A percentile compares a stretch with the other conserved stretches of the same genome.
These are phyloP conservation scores for Astragalus glycyphyllos DNA, from an alignment of 306 rosid genomes.

Conservation along the genomic window DNA sequence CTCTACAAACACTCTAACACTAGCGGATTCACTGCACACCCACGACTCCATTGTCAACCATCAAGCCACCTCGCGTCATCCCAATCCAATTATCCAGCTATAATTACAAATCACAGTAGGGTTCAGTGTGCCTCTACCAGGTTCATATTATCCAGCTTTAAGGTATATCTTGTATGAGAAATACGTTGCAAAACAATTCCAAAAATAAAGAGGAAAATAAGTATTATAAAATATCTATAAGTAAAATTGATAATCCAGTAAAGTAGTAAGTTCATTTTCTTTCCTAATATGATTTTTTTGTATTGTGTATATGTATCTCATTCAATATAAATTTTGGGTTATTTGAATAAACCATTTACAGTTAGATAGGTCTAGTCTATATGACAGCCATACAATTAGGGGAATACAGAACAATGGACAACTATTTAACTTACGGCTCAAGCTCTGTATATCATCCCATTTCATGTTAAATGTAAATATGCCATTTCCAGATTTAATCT, in stretches of 20 bases:
- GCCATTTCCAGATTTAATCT: conserved; percentile 60
- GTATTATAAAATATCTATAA: not conserved
- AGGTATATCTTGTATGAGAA: not conserved
- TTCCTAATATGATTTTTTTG: not conserved
- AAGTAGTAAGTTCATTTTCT: not conserved
- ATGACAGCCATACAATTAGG: not conserved
- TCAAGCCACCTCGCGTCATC: too few species aligned
- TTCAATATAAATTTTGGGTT: conserved; percentile 4
- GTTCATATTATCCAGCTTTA: too few species aligned
- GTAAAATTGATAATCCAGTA: conserved; percentile 4
- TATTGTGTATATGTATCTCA: not conserved
- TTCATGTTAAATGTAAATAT: conserved; percentile 71
- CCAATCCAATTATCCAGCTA: too few species aligned
- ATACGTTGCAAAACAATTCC: not conserved
- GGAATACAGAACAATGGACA: conserved; percentile 3
- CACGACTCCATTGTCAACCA: too few species aligned
- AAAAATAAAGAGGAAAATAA: not conserved
- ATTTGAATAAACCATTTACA: conserved; percentile 3
- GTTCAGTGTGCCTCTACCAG: too few species aligned
- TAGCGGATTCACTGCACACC: too few species aligned
- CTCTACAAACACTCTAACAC: too few species aligned
- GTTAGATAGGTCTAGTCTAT: conserved; percentile 10
- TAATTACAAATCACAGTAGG: too few species aligned
- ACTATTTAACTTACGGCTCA: conserved; percentile 62
- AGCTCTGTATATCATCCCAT: conserved; percentile 56